phyloP scores from a whole-genome alignment of 805 yeast species.

The Cyberlindnera subsufficiens region DNA sequence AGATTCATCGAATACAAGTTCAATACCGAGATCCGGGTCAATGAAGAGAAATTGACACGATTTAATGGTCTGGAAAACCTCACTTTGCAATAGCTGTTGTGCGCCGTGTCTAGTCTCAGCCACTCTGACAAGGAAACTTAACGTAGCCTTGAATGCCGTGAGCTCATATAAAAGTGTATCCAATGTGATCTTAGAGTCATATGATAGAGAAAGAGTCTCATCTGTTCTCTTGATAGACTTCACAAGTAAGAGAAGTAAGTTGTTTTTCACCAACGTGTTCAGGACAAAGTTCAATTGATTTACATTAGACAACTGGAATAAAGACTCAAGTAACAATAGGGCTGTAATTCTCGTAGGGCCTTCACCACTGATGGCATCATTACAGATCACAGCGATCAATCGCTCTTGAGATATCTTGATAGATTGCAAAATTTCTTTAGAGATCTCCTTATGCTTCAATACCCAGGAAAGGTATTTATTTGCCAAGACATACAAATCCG shows the following conservation, averaged over 20 bases:
- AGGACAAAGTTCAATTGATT: constrained; percentile 50
- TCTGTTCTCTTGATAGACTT: constrained; percentile 67
- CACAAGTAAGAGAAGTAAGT: constrained; percentile 58
- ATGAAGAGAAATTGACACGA: constrained; percentile 50
- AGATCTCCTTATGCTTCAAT: constrained; percentile 33
- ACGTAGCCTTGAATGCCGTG: constrained; percentile 67
- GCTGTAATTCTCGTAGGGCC: constrained; percentile 74
- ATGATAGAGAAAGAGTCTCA: constrained; percentile 40
- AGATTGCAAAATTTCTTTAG: constrained; percentile 45
- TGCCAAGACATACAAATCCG: constrained; percentile 73
- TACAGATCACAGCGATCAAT: constrained; percentile 59
- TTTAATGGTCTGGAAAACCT: constrained; percentile 57
- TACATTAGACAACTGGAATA: constrained; percentile 49
- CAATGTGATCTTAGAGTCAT: constrained; percentile 35
- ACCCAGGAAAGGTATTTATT: constrained; percentile 58
- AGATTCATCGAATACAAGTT: constrained; percentile 37
- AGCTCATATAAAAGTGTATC: constrained; percentile 64
- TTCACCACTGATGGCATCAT: constrained; percentile 76
- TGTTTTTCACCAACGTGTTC: constrained; percentile 56
- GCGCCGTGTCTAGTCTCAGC: constrained; percentile 80
- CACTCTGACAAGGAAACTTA: constrained; percentile 64
- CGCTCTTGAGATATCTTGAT: constrained; percentile 55
- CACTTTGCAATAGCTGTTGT: constrained; percentile 65
- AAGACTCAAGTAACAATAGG: constrained; percentile 64
- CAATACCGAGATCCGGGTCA: constrained; percentile 79